Percentiles rank a stretch among this genome's conserved stretches.
phyloP scores from a whole-genome alignment of 2,329 filamentous ascomycete species.

The Phoma herbarum region DNA sequence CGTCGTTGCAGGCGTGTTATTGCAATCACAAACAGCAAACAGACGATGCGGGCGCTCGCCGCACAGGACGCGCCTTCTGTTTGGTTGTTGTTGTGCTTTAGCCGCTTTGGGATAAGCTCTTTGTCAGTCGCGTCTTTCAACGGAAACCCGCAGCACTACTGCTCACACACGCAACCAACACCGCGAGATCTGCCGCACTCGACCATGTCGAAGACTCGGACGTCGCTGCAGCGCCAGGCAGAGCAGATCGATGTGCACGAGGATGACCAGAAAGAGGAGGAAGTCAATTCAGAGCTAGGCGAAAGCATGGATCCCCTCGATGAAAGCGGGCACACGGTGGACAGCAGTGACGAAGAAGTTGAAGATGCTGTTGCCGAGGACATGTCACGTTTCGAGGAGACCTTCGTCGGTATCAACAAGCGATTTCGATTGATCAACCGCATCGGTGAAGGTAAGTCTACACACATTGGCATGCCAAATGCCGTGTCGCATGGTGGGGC shows the following conservation, averaged over 20 bases:
- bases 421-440: slow-evolving; percentile 92
- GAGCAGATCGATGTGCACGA: slow-evolving; percentile 41
- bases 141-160: slow-evolving; percentile 11
- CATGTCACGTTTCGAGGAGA: slow-evolving; percentile 83
- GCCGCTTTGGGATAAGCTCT: slow-evolving; percentile 12
- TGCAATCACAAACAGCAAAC: slow-evolving; percentile 22
- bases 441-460: slow-evolving; percentile 84
- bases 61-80: slow-evolving; percentile 31
- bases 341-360: slow-evolving; percentile 63
- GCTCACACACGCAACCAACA: slow-evolving; percentile 20
- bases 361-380: slow-evolving; percentile 79
- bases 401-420: slow-evolving; percentile 83
- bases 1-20: slow-evolving; percentile 29
- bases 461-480: slow-evolving; percentile 35
- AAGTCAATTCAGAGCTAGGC: slow-evolving; percentile 54
- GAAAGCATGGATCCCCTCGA: slow-evolving; percentile 60
- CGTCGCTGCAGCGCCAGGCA: slow-evolving; percentile 34
- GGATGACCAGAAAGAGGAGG: slow-evolving; percentile 47
- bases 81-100: slow-evolving; percentile 22
- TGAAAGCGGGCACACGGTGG: slow-evolving; percentile 60
- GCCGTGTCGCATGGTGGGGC: slow-evolving; percentile 36
- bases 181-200: slow-evolving; percentile 19
- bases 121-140: slow-evolving; percentile 17
- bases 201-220: slow-evolving; percentile 46
- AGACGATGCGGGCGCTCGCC: slow-evolving; percentile 22